Percentiles rank a stretch among this genome's conserved stretches.
These are phyloP conservation scores for Aspergillus wentii DNA, from an alignment of 495 filamentous ascomycete genomes.

Conservation along the genomic window DNA sequence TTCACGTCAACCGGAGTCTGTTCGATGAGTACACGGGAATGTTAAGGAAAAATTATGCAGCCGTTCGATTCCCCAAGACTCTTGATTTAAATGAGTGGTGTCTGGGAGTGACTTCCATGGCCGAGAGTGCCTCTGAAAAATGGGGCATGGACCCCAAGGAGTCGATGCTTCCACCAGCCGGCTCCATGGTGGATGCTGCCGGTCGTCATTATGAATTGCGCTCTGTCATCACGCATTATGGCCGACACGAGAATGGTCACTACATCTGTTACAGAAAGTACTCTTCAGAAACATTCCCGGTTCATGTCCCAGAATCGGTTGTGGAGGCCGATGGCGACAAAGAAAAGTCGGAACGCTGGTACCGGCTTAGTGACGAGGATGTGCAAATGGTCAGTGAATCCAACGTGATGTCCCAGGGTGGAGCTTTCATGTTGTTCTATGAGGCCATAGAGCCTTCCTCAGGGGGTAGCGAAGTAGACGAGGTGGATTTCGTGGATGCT, in stretches of 20 bases:
- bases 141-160: slow-evolving; percentile 61
- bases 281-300: slow-evolving; percentile 33
- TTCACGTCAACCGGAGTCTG: slow-evolving; percentile 88
- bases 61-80: slow-evolving; percentile 65
- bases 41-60: slow-evolving; percentile 76
- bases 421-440: slow-evolving; percentile 97
- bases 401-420: slow-evolving; percentile 69
- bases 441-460: slow-evolving; percentile 42
- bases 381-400: slow-evolving; percentile 69
- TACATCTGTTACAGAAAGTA: slow-evolving; percentile 86
- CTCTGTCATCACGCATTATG: slow-evolving; percentile 84
- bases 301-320: slow-evolving; percentile 30
- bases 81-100: slow-evolving; percentile 79
- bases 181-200: slow-evolving; percentile 23
- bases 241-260: slow-evolving; percentile 90
- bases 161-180: slow-evolving; percentile 60
- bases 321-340: slow-evolving; percentile 31
- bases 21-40: slow-evolving; percentile 78
- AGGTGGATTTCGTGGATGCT: slow-evolving; percentile 3
- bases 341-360: slow-evolving; percentile 58
- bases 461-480: background rate
- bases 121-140: slow-evolving; percentile 43
- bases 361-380: slow-evolving; percentile 79
- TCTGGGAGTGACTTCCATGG: slow-evolving; percentile 45
- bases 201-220: slow-evolving; percentile 74